These are phyloP conservation scores for Rhizopogon vesiculosus DNA, from an alignment of 768 basidiomycete species.

Conservation along the genomic window DNA sequence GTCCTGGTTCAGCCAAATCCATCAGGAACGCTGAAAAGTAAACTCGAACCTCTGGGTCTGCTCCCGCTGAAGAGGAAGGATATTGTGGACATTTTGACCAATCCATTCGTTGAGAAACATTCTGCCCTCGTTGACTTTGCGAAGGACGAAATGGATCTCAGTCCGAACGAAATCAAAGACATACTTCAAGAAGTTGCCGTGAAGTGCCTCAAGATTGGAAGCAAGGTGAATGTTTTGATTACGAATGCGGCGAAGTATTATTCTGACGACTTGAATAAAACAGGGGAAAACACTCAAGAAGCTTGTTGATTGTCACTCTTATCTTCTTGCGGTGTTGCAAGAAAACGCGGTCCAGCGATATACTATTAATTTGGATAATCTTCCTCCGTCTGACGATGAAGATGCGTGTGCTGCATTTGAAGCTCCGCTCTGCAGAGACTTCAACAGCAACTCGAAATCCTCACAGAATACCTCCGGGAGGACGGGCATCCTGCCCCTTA, in stretches of 20 bases:
- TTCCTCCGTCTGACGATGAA: constrained; percentile 51
- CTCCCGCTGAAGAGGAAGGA: constrained; percentile 54
- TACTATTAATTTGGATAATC: constrained; percentile 46
- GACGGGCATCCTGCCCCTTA: neutral
- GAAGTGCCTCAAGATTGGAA: constrained; percentile 56
- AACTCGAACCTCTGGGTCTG: constrained; percentile 52
- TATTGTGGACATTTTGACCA: constrained; percentile 57
- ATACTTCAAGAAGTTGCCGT: constrained; percentile 58
- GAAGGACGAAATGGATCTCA: constrained; percentile 38
- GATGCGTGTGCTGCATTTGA: constrained; percentile 38
- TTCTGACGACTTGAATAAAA: neutral
- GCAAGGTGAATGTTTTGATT: constrained; percentile 30
- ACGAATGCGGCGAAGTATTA: too few relatives aligned
- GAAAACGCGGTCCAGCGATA: constrained; percentile 46
- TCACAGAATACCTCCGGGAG: constrained; percentile 5
- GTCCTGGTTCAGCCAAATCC: constrained; percentile 22
- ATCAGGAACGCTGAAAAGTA: constrained; percentile 29
- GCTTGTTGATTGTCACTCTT: constrained; percentile 38
- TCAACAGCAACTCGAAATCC: constrained; percentile 27
- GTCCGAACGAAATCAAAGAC: constrained; percentile 33
- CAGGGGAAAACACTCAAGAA: constrained; percentile 65
- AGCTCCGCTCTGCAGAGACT: constrained; percentile 55
- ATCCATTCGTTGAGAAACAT: constrained; percentile 65
- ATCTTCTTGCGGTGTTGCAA: constrained; percentile 41
- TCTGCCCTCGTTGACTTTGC: constrained; percentile 48